Percentiles rank a stretch among this genome's conserved stretches.
phyloP scores from a whole-genome alignment of 495 filamentous ascomycete genomes.

The Xanthoparmelia taractica region DNA sequence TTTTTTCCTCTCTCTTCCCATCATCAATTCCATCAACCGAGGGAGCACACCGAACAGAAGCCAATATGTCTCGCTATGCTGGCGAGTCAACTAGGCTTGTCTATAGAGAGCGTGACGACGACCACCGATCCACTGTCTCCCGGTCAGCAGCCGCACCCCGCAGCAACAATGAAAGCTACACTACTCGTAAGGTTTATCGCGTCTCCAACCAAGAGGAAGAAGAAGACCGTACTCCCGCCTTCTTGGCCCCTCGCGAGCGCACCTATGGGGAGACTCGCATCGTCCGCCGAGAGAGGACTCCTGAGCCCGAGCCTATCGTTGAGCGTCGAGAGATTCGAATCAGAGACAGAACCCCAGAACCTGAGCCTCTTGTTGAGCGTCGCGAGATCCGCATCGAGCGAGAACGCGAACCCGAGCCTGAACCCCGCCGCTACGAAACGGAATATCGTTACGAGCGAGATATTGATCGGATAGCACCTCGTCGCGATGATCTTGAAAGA shows the following conservation, averaged over 20 bases:
- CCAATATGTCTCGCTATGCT: background rate
- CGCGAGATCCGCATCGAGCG: slow-evolving; percentile 33
- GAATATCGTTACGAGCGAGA: slow-evolving; percentile 47
- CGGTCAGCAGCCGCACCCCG: background rate
- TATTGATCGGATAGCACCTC: slow-evolving; percentile 36
- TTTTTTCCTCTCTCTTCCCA: slow-evolving; percentile 3
- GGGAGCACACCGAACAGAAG: background rate
- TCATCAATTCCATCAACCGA: background rate
- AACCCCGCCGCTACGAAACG: slow-evolving; percentile 40
- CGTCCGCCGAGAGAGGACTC: slow-evolving; percentile 32
- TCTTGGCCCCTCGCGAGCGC: slow-evolving; percentile 3
- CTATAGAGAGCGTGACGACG: background rate
- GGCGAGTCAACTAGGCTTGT: background rate
- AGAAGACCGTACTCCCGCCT: background rate
- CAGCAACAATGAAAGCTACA: slow-evolving; percentile 5
- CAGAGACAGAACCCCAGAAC: slow-evolving; percentile 42
- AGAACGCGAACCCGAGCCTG: slow-evolving; percentile 38
- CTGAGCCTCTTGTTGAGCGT: slow-evolving; percentile 40
- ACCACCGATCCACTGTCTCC: background rate
- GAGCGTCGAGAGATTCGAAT: slow-evolving; percentile 28
- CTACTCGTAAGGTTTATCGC: slow-evolving; percentile 1
- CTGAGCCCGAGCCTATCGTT: slow-evolving; percentile 45
- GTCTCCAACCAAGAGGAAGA: slow-evolving; percentile 1
- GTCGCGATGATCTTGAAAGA: slow-evolving; percentile 46
- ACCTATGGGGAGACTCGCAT: slow-evolving; percentile 19